Percentiles rank a stretch among this genome's conserved stretches.
phyloP scores from a whole-genome alignment of 495 filamentous ascomycete genomes.

The Neurospora terricola region DNA sequence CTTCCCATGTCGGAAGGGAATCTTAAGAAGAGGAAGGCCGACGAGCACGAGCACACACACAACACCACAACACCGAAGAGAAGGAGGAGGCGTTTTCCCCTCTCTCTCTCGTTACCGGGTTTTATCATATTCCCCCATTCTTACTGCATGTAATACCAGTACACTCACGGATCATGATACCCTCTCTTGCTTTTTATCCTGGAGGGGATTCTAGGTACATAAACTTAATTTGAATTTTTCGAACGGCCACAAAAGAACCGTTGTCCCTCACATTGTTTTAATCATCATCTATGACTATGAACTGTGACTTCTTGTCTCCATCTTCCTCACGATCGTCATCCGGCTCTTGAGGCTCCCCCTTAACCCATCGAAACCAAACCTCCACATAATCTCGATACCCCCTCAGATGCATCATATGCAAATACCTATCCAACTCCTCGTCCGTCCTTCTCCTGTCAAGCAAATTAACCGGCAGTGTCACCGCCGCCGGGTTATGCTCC shows the following conservation, averaged over 20 bases:
- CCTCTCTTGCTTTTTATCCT: neutral
- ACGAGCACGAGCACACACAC: neutral
- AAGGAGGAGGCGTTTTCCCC: neutral
- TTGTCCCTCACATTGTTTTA: neutral
- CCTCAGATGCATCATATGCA: neutral
- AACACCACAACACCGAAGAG: neutral
- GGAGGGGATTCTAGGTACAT: neutral
- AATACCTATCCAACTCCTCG: neutral
- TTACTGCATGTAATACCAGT: neutral
- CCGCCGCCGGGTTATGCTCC: too few species aligned
- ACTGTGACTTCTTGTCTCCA: neutral
- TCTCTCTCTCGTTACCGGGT: neutral
- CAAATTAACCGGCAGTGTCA: neutral
- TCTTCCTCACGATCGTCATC: neutral
- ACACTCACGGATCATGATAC: neutral
- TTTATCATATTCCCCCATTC: neutral
- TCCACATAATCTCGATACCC: neutral
- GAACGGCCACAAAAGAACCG: neutral
- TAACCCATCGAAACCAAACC: neutral
- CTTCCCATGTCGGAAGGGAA: neutral
- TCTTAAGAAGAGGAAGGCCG: neutral
- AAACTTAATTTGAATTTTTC: neutral
- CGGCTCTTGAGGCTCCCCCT: neutral
- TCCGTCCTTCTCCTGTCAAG: neutral
- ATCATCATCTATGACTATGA: neutral